phyloP scores from a whole-genome alignment of 2,329 filamentous ascomycete genomes.

The Nakataea oryzae region DNA sequence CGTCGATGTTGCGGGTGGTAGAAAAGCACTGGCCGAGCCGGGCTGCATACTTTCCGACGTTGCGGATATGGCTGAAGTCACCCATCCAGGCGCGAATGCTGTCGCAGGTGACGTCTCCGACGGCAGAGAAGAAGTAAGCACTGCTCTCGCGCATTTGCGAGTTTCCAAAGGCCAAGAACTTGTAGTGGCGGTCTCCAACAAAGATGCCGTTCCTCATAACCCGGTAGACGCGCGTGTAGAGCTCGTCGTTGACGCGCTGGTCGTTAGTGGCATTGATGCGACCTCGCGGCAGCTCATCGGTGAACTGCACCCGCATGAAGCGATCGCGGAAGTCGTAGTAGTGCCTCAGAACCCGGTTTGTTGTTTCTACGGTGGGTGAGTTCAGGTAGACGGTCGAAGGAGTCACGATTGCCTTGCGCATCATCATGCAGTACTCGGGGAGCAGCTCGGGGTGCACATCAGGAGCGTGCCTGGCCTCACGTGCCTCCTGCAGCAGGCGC shows the following conservation, averaged over 20 bases:
- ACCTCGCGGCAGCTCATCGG: constrained; percentile 61
- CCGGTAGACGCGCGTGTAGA: constrained; percentile 65
- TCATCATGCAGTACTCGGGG: constrained; percentile 53
- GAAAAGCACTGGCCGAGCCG: constrained; percentile 93
- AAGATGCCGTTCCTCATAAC: constrained; percentile 68
- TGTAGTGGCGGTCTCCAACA: constrained; percentile 71
- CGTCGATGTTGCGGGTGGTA: constrained; percentile 67
- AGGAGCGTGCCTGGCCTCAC: constrained; percentile 34
- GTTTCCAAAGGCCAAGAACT: constrained; percentile 90
- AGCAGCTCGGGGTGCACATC: constrained; percentile 30
- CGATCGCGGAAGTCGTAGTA: constrained; percentile 60
- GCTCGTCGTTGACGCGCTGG: constrained; percentile 49
- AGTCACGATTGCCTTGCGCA: constrained; percentile 71
- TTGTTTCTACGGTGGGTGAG: constrained; percentile 72
- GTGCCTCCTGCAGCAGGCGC: constrained; percentile 52
- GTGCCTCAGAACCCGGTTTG: constrained; percentile 74
- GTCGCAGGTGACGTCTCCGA: constrained; percentile 54
- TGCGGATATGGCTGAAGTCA: constrained; percentile 66
- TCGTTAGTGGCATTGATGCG: constrained; percentile 45
- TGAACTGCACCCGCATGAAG: constrained; percentile 84
- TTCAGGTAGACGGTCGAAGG: constrained; percentile 73
- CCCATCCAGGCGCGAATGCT: constrained; percentile 84
- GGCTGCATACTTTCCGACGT: constrained; percentile 83
- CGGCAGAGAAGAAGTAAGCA: constrained; percentile 83
- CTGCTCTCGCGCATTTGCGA: constrained; percentile 89